These are phyloP conservation scores for Aspergillus candidus DNA, from an alignment of 2,329 filamentous ascomycete genomes.

Conservation along the genomic window DNA sequence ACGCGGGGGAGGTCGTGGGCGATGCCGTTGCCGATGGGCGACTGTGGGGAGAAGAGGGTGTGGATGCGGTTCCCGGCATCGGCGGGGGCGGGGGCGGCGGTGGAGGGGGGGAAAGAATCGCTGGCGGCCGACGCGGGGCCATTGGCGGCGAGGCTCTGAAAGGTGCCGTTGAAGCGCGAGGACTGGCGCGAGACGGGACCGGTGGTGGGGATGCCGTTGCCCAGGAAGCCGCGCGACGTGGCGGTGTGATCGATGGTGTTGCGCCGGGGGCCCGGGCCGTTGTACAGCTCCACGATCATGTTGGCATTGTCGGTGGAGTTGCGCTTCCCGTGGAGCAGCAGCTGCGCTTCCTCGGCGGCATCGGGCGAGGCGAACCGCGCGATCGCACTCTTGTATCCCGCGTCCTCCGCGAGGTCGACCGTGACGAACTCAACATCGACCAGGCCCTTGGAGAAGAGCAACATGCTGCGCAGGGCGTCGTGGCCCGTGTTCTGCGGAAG, in stretches of 20 bases:
- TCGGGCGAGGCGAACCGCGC: constrained; percentile 53
- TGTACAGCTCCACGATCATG: constrained; percentile 51
- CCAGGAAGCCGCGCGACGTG: constrained; percentile 26
- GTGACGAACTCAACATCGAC: constrained; percentile 54
- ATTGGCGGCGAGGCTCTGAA: constrained; percentile 50
- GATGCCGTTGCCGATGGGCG: constrained; percentile 51
- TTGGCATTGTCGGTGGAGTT: constrained; percentile 56
- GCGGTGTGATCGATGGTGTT: constrained; percentile 49
- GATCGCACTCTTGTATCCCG: constrained; percentile 52
- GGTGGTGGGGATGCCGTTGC: constrained; percentile 22
- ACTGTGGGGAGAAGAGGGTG: constrained; percentile 56
- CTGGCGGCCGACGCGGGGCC: constrained; percentile 42
- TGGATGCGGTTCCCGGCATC: constrained; percentile 47
- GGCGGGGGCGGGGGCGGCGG: constrained; percentile 35
- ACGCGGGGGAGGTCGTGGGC: constrained; percentile 44
- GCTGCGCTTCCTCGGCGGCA: constrained; percentile 55
- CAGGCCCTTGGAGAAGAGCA: constrained; percentile 60
- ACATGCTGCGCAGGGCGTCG: constrained; percentile 56
- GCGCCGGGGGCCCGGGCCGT: constrained; percentile 41
- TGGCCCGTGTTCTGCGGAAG: constrained; percentile 53
- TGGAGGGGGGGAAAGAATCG: constrained; percentile 44
- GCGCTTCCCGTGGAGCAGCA: constrained; percentile 56
- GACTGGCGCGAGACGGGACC: constrained; percentile 47
- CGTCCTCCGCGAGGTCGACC: constrained; percentile 51
- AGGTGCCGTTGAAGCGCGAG: constrained; percentile 57